phyloP scores from a whole-genome alignment of 75 land plant genomes.

The Cupressus sempervirens region DNA sequence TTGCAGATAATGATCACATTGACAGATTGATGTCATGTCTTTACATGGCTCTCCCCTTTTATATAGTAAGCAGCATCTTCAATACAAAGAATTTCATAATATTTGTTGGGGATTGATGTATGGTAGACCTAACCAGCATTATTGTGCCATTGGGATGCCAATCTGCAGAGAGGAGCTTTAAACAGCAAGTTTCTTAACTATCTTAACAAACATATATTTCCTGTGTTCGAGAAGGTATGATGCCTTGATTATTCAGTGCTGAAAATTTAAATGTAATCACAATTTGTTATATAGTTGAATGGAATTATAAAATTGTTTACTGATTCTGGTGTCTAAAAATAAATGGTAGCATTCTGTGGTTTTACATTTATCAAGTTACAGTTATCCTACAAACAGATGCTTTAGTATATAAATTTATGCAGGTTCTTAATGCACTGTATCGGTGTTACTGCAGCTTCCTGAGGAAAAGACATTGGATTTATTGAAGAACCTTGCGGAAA shows the following conservation, averaged over 20 bases:
- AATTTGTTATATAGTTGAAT: neutral
- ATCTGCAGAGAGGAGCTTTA: slow-evolving; percentile 82
- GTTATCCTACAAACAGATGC: neutral
- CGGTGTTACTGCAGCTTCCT: slow-evolving; percentile 57
- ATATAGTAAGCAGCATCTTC: slow-evolving; percentile 43
- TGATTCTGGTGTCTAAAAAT: neutral
- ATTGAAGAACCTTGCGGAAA: slow-evolving; percentile 86
- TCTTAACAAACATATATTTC: slow-evolving; percentile 79
- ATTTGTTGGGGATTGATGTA: neutral
- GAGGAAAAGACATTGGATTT: slow-evolving; percentile 79
- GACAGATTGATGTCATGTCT: slow-evolving; percentile 90
- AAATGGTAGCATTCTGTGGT: neutral
- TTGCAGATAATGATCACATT: slow-evolving; percentile 84
- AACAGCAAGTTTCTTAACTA: slow-evolving; percentile 95
- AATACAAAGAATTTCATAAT: neutral
- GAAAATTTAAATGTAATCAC: neutral
- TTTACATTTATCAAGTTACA: neutral
- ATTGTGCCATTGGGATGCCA: neutral
- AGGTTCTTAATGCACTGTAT: neutral
- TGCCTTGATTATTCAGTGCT: neutral
- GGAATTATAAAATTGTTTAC: neutral
- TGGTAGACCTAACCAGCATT: neutral
- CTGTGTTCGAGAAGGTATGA: slow-evolving; percentile 93
- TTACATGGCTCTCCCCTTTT: slow-evolving; percentile 88
- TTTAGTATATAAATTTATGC: neutral